phyloP scores from a whole-genome alignment of 345 rosid genomes.

The Erysimum cheiranthoides region DNA sequence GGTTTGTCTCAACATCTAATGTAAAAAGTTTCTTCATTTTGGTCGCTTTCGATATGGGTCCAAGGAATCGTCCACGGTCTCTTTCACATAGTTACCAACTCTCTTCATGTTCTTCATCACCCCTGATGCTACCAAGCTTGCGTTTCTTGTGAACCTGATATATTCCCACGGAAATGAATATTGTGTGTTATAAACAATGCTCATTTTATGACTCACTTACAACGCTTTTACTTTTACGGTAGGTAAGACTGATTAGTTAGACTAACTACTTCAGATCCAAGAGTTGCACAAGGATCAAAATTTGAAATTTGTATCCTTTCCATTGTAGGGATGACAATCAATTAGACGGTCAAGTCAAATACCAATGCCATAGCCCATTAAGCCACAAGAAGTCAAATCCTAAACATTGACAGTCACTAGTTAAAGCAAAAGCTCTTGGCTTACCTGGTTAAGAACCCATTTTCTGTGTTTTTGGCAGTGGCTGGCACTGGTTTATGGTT shows the following conservation, averaged over 20 bases:
- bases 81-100: constrained; percentile 66
- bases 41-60: constrained; percentile 61
- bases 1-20: constrained; percentile 11
- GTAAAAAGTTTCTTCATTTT: constrained; percentile 46
- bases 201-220: constrained; percentile 10
- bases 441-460: constrained; percentile 67
- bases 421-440: constrained; percentile 30
- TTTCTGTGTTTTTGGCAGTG: constrained; percentile 38
- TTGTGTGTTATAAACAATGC: constrained; percentile 16
- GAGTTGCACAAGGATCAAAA: not conserved
- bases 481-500: constrained; percentile 42
- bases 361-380: not conserved
- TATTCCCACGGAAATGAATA: constrained; percentile 1
- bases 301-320: not conserved
- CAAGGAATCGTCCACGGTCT: constrained; percentile 55
- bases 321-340: not conserved
- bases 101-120: constrained; percentile 62
- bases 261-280: constrained; percentile 16
- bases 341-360: not conserved
- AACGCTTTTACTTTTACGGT: not conserved
- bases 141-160: constrained; percentile 66
- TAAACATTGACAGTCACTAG: not conserved
- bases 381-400: constrained; percentile 2
- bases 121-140: constrained; percentile 66
- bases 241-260: constrained; percentile 13